phyloP scores from a whole-genome alignment of 495 filamentous ascomycete genomes.

The Lentithecium fluviatile region DNA sequence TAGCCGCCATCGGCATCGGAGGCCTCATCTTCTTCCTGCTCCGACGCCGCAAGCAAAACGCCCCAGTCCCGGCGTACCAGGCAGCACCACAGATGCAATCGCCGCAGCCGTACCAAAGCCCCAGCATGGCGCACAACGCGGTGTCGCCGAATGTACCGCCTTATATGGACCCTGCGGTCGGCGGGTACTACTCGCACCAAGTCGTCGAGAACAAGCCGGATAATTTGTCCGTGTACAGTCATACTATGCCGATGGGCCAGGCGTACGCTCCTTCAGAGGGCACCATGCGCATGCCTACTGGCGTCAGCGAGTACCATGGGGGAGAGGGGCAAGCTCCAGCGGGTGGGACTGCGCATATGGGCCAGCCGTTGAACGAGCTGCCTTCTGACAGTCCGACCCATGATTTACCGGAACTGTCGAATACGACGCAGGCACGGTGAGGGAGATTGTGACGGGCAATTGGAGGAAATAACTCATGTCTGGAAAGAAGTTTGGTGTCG shows the following conservation, averaged over 20 bases:
- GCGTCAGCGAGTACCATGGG: background rate
- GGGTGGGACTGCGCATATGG: background rate
- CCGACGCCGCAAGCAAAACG: background rate
- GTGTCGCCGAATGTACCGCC: background rate
- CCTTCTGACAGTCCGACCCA: background rate
- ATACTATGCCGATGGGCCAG: too few species aligned
- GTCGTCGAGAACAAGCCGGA: too few species aligned
- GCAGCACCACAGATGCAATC: background rate
- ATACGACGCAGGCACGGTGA: background rate
- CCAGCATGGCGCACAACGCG: background rate
- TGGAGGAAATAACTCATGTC: background rate
- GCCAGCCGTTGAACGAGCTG: background rate
- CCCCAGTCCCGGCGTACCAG: background rate
- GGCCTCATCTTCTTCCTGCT: background rate
- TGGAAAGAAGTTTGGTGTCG: background rate
- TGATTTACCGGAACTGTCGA: background rate
- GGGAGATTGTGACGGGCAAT: background rate
- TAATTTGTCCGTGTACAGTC: too few species aligned
- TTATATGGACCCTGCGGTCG: background rate
- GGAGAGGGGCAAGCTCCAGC: background rate
- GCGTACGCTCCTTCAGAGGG: too few species aligned
- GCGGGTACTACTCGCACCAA: too few species aligned
- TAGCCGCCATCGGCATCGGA: background rate
- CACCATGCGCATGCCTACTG: too few species aligned
- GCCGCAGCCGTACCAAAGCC: background rate